These are phyloP conservation scores for Pelargonium citronellum DNA, from an alignment of 441 rosid species.

Conservation along the genomic window DNA sequence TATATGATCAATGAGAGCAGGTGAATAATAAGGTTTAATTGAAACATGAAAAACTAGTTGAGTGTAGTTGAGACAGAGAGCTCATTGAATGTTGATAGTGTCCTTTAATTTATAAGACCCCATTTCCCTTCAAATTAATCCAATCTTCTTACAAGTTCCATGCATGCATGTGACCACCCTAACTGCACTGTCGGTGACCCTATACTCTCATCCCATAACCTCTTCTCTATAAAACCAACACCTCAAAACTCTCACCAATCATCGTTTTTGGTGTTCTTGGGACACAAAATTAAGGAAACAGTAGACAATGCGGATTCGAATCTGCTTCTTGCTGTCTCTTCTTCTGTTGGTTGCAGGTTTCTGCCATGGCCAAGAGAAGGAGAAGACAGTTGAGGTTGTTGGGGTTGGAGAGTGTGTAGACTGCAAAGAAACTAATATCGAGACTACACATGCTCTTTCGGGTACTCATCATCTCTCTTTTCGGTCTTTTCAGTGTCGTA, in stretches of 20 bases:
- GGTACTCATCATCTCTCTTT: conserved; percentile 26
- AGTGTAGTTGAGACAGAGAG: no score
- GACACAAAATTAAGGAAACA: no score
- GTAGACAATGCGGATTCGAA: not conserved
- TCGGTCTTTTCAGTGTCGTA: no score
- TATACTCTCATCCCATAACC: not conserved
- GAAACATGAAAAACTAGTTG: no score
- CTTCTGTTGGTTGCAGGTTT: conserved; percentile 23
- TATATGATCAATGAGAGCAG: no score
- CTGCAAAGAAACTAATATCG: conserved; percentile 36
- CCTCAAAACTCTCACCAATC: not conserved
- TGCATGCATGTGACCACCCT: not conserved
- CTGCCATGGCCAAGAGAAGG: conserved; percentile 27
- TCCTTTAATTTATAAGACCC: no score
- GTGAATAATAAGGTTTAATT: no score
- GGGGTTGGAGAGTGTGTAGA: conserved; percentile 61
- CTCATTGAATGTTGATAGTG: no score
- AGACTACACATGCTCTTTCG: conserved; percentile 45
- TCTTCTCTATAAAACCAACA: not conserved
- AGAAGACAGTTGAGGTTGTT: conserved; percentile 31
- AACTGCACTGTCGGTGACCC: not conserved
- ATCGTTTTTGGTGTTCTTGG: not conserved
- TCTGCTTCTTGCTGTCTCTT: conserved; percentile 38
- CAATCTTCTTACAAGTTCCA: no score
- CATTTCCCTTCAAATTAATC: no score